Percentiles rank a stretch among this genome's conserved stretches.
Evolutionary conservation across 225 moss, liverwort and hornwort species (phyloP).

Genomic region (Marchantia paleacea): DNA sequence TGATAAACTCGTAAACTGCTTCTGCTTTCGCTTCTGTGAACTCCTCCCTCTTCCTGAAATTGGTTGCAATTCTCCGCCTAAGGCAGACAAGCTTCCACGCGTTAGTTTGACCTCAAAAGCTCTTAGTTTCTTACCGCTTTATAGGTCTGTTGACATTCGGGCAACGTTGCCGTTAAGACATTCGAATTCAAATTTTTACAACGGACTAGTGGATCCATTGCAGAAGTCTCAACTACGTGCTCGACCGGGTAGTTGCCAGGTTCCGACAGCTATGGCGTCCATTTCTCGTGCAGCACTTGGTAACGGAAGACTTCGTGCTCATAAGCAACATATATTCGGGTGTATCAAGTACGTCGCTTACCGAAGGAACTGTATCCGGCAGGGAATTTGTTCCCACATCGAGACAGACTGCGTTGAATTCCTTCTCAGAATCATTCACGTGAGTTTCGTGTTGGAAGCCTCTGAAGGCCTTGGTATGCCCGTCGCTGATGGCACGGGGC

Average conservation of each 20-base stretch:
- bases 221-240: background rate
- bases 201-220: background rate
- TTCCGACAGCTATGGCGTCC: background rate
- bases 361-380: background rate
- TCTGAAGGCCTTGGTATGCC: background rate
- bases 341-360: background rate
- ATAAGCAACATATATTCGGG: background rate
- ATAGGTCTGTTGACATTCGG: background rate
- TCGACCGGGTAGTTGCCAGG: background rate
- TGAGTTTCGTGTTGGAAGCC: background rate
- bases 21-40: background rate
- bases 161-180: background rate
- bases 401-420: background rate
- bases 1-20: constrained; percentile 7
- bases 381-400: background rate
- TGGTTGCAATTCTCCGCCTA: background rate
- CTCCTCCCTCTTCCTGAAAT: background rate
- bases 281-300: background rate
- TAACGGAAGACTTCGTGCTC: background rate
- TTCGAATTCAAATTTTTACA: background rate
- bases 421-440: background rate
- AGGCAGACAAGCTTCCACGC: background rate
- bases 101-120: background rate
- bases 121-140: background rate
- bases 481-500: background rate